These are phyloP conservation scores for Colletotrichum horii DNA, from an alignment of 2,329 filamentous ascomycete species.

Conservation along the genomic window DNA sequence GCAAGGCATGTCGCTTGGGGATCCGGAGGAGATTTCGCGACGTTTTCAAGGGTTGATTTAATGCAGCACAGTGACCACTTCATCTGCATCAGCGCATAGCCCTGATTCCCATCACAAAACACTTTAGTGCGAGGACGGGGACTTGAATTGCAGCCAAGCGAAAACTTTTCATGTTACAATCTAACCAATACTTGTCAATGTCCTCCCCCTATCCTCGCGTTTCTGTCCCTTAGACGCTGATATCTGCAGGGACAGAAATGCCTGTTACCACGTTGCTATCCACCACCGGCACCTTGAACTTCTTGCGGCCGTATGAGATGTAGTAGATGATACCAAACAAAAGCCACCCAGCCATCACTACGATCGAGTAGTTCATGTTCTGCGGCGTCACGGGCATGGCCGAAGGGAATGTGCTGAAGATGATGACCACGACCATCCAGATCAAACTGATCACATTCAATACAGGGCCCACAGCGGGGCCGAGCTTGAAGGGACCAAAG, in stretches of 20 bases:
- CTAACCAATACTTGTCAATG: background rate
- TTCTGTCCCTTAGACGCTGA: background rate
- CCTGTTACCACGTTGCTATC: slow-evolving; percentile 7
- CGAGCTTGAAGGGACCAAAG: slow-evolving; percentile 34
- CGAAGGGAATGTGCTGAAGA: slow-evolving; percentile 51
- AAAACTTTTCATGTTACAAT: background rate
- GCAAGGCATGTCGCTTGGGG: slow-evolving; percentile 9
- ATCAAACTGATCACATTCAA: slow-evolving; percentile 45
- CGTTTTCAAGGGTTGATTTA: slow-evolving; percentile 36
- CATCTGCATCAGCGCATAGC: accelerated
- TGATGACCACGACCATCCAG: slow-evolving; percentile 48
- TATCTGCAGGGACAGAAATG: background rate
- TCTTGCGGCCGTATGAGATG: slow-evolving; percentile 22
- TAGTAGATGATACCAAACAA: slow-evolving; percentile 40
- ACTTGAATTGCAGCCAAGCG: background rate
- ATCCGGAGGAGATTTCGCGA: slow-evolving; percentile 34
- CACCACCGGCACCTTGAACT: slow-evolving; percentile 29
- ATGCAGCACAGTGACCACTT: background rate
- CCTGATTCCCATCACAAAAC: accelerated
- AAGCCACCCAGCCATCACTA: slow-evolving; percentile 46
- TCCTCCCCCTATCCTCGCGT: background rate
- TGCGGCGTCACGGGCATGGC: slow-evolving; percentile 42
- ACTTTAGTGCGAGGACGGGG: background rate
- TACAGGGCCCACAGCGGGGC: slow-evolving; percentile 32
- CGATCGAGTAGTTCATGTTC: slow-evolving; percentile 53